These are phyloP conservation scores for Steccherinum ochraceum DNA, from an alignment of 768 basidiomycete genomes.

Conservation along the genomic window DNA sequence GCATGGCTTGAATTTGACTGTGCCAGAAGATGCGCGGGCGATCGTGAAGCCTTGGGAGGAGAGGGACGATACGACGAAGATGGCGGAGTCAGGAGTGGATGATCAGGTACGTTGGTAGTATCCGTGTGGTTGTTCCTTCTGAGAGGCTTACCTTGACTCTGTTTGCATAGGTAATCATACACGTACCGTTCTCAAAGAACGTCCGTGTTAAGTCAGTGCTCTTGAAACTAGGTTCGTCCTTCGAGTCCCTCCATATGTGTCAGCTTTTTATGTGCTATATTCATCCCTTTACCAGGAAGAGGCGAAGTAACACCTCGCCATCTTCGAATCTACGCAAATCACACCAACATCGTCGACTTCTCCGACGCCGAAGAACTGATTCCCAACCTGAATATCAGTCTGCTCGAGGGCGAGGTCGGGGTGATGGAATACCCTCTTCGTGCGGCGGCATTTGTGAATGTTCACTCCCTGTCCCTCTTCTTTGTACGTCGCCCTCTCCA, in stretches of 20 bases:
- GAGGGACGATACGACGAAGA: slow-evolving; percentile 59
- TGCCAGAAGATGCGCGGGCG: slow-evolving; percentile 75
- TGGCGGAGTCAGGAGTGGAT: slow-evolving; percentile 75
- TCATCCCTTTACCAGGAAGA: slow-evolving; percentile 41
- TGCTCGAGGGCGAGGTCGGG: slow-evolving; percentile 63
- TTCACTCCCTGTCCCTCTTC: slow-evolving; percentile 69
- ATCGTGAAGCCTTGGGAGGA: slow-evolving; percentile 81
- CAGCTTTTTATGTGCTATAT: slow-evolving; percentile 4
- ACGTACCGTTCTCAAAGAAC: slow-evolving; percentile 74
- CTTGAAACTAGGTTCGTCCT: slow-evolving; percentile 59
- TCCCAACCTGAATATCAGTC: slow-evolving; percentile 64
- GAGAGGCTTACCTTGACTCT: no score
- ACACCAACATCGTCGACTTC: slow-evolving; percentile 72
- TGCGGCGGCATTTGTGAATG: slow-evolving; percentile 68
- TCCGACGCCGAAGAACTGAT: slow-evolving; percentile 59
- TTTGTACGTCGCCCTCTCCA: slow-evolving; percentile 50
- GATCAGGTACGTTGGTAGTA: slow-evolving; percentile 56
- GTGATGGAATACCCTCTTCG: slow-evolving; percentile 75
- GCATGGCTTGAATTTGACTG: slow-evolving; percentile 70
- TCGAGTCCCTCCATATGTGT: slow-evolving; percentile 5
- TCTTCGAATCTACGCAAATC: slow-evolving; percentile 70
- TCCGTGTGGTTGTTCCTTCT: not conserved
- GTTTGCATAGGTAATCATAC: slow-evolving; percentile 80
- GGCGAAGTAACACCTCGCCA: slow-evolving; percentile 74
- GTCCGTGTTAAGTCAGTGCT: slow-evolving; percentile 71